Base-by-base conservation (phyloP, 257 asterid species). In the Lavandula angustifolia region DNA sequence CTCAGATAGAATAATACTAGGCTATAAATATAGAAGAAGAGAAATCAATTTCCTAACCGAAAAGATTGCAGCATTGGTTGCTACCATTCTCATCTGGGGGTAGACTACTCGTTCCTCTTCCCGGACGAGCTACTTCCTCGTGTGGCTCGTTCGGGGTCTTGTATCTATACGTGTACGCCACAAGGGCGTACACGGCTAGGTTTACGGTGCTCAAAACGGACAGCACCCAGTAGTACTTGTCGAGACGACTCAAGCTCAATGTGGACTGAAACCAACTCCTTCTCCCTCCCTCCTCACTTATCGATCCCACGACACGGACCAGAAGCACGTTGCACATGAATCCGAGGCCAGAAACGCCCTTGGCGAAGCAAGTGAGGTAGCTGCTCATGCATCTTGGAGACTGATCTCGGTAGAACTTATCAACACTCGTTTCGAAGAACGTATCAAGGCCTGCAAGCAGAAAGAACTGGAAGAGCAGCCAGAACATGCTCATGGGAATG, bases 161-260 rank as follows among this genome's bases (percentile, higher is more conserved):
- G 8, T 59, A 13, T 64, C 56, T 57, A 55, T 66, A 70, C 4
- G 50, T 37, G 35, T 66, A 78, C 1, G 78, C 85, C 37, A 76
- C 82, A 27, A 57, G 3, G 0, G 64, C 58, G 50, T 62, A 80
- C n/a, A 64, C 52, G 1, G 75, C 41, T 9, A 85, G 67, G 48
- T 76, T 80, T 43, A 34, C 80, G 6, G 62, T 44, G 50, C 84
- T 74, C 13, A 86, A 41, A 8, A 13, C 77, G 0, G 85, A 87
- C 64, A 84, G 65, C 7, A 73, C 62, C 89, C 86, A 82, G n/a
- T 78, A 87, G 63, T 80, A 84, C 60, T 74, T 59, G 43, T 87
- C 91, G 65, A 84, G 33, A 3, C 85, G 80, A 31, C 91, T 84
- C 76, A 10, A 31, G 11, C 77, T 80, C 73, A 87, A 64, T 3